These are phyloP conservation scores for Phaeodactylum tricornutum DNA, from an alignment of 108 stramenopile species.

Conservation along the genomic window DNA sequence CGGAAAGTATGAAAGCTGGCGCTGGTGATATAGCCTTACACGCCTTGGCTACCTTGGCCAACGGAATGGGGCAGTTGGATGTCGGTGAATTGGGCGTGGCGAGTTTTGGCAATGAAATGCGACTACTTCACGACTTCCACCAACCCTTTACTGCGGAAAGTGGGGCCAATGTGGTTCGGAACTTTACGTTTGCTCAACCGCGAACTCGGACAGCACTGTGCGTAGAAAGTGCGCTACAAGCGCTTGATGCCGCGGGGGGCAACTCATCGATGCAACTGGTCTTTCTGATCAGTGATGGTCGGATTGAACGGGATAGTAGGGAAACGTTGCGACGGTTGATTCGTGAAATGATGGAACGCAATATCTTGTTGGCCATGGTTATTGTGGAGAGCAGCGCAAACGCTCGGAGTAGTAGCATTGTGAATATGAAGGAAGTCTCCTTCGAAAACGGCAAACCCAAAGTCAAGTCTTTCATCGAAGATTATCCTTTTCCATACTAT, in stretches of 20 bases:
- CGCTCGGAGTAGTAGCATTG: conserved; percentile 78
- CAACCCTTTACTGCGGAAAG: conserved; percentile 83
- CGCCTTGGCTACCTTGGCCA: conserved; percentile 83
- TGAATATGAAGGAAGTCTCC: conserved; percentile 89
- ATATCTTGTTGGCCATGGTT: conserved; percentile 90
- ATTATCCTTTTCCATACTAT: conserved; percentile 98
- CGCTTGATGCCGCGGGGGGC: conserved; percentile 48
- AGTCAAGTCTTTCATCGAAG: conserved; percentile 90
- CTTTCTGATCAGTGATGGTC: conserved; percentile 92
- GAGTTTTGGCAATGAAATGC: conserved; percentile 86
- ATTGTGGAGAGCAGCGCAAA: conserved; percentile 66
- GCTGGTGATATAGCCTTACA: conserved; percentile 87
- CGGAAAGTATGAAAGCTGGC: conserved; percentile 92
- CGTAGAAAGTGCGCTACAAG: conserved; percentile 73
- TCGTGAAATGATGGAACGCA: conserved; percentile 84
- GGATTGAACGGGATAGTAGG: conserved; percentile 89
- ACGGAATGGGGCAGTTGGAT: conserved; percentile 92
- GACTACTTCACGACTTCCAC: conserved; percentile 83
- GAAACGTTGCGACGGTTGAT: conserved; percentile 70
- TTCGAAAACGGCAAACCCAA: conserved; percentile 89
- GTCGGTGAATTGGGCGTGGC: conserved; percentile 92
- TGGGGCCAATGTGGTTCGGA: conserved; percentile 66
- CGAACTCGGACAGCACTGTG: conserved; percentile 84
- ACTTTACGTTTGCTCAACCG: conserved; percentile 83
- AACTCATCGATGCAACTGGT: conserved; percentile 89